These are phyloP conservation scores for Boletus vermiculosoides DNA, from an alignment of 768 basidiomycete genomes.

Conservation along the genomic window DNA sequence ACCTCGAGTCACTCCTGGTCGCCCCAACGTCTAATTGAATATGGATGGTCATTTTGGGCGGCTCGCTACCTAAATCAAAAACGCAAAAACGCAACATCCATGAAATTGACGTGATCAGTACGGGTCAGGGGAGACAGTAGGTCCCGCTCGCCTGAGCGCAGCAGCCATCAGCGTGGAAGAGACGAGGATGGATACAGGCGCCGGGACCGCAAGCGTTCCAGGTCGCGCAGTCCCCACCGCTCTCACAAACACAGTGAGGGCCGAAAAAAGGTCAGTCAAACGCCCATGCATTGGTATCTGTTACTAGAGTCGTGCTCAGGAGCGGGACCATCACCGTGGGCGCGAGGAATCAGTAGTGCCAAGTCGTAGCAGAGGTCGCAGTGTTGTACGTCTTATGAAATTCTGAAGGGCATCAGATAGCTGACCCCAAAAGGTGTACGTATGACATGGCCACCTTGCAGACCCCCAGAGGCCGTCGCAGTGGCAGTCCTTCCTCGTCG, in stretches of 20 bases:
- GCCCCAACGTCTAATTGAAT: slow-evolving; percentile 13
- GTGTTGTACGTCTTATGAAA: slow-evolving; percentile 28
- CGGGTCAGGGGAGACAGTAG: slow-evolving; percentile 22
- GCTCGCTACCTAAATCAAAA: slow-evolving; percentile 1
- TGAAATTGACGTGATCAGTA: slow-evolving; percentile 10
- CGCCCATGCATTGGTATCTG: neutral
- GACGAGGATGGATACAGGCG: slow-evolving; percentile 8
- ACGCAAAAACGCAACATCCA: neutral
- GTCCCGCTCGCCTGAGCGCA: slow-evolving; percentile 26
- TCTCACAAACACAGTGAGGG: slow-evolving; percentile 2
- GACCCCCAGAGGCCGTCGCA: slow-evolving; percentile 22
- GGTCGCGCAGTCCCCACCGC: slow-evolving; percentile 22
- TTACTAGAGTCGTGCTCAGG: neutral
- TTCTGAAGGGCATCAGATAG: neutral
- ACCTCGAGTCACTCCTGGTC: slow-evolving; percentile 26
- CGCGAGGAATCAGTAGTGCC: slow-evolving; percentile 1
- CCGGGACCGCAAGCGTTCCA: slow-evolving; percentile 19
- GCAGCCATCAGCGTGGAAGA: slow-evolving; percentile 6
- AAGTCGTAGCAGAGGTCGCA: slow-evolving; percentile 22
- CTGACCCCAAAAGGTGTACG: slow-evolving; percentile 29
- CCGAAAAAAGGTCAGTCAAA: slow-evolving; percentile 9
- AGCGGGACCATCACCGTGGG: slow-evolving; percentile 5
- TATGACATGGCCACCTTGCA: slow-evolving; percentile 14
- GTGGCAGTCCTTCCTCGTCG: slow-evolving; percentile 21
- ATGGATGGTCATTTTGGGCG: slow-evolving; percentile 20